Conservation (phyloP, 768 basidiomycete species). For the Fistulinella prunicolor region DNA sequence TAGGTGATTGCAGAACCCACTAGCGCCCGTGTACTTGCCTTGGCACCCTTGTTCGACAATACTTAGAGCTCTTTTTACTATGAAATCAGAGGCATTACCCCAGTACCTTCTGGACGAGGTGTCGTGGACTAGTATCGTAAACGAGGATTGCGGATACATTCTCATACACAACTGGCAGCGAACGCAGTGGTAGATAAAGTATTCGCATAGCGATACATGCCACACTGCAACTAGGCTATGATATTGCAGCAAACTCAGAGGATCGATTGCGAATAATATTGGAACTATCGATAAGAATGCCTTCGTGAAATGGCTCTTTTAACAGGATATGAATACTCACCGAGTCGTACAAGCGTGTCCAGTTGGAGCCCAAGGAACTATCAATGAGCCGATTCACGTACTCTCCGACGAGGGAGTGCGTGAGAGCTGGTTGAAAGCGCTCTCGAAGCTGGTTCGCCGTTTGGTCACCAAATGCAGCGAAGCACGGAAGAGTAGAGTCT, state of each 20-base stretch:
- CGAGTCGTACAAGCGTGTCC: slow-evolving; percentile 96
- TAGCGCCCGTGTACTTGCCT: slow-evolving; percentile 3
- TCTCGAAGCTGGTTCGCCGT: slow-evolving; percentile 87
- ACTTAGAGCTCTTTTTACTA: neutral
- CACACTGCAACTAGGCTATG: slow-evolving; percentile 1
- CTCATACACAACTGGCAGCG: neutral
- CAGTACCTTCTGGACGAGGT: neutral
- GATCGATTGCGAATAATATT: slow-evolving; percentile 93
- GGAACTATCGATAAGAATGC: slow-evolving; percentile 53
- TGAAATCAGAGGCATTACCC: neutral
- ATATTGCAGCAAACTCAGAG: slow-evolving; percentile 38
- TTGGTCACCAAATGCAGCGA: slow-evolving; percentile 85
- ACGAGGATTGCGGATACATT: neutral
- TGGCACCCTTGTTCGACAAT: neutral
- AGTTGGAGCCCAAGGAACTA: slow-evolving; percentile 85
- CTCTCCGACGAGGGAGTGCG: slow-evolving; percentile 79
- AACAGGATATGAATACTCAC: slow-evolving; percentile 41
- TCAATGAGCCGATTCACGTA: slow-evolving; percentile 90
- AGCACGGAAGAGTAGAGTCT: slow-evolving; percentile 93
- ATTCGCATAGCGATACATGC: slow-evolving; percentile 1
- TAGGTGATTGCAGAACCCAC: slow-evolving; percentile 13
- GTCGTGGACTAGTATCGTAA: slow-evolving; percentile 1
- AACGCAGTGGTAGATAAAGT: neutral
- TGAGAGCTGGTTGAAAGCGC: slow-evolving; percentile 88
- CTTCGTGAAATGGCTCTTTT: neutral